phyloP scores from a whole-genome alignment of 2,329 filamentous ascomycete species.

The Penicillium verrucosum region DNA sequence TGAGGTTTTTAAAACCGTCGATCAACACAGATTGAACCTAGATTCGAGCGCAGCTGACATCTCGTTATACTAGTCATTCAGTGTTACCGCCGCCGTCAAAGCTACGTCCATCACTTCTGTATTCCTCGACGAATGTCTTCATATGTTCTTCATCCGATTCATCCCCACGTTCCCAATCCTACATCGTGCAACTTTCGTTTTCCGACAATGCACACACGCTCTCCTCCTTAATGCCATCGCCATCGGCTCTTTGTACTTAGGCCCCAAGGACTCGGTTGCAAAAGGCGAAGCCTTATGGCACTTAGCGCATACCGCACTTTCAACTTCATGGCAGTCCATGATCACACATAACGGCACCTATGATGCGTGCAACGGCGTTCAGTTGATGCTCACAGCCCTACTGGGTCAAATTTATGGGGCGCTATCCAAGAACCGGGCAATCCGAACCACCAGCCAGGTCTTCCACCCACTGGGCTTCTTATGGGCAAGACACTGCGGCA shows the following conservation, averaged over 20 bases:
- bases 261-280: constrained; percentile 42
- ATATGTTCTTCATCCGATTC: constrained; percentile 49
- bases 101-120: constrained; percentile 45
- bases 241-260: constrained; percentile 46
- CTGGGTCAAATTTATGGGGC: constrained; percentile 45
- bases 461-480: constrained; percentile 46
- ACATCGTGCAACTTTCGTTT: constrained; percentile 46
- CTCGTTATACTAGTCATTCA: constrained; percentile 34
- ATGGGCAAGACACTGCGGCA: constrained; percentile 47
- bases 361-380: constrained; percentile 45
- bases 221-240: constrained; percentile 47
- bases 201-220: constrained; percentile 45
- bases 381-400: constrained; percentile 44
- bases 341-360: constrained; percentile 45
- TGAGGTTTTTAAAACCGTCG: too few relatives aligned
- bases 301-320: constrained; percentile 45
- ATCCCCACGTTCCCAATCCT: constrained; percentile 48
- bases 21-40: too few relatives aligned
- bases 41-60: background rate
- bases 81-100: constrained; percentile 45
- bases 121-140: constrained; percentile 47
- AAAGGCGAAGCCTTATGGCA: constrained; percentile 48
- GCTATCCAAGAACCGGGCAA: constrained; percentile 43
- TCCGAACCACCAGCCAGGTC: constrained; percentile 45
- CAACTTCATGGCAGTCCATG: constrained; percentile 47